phyloP scores from a whole-genome alignment of 352 stramenopile genomes.

The Globisporangium cystogenes region DNA sequence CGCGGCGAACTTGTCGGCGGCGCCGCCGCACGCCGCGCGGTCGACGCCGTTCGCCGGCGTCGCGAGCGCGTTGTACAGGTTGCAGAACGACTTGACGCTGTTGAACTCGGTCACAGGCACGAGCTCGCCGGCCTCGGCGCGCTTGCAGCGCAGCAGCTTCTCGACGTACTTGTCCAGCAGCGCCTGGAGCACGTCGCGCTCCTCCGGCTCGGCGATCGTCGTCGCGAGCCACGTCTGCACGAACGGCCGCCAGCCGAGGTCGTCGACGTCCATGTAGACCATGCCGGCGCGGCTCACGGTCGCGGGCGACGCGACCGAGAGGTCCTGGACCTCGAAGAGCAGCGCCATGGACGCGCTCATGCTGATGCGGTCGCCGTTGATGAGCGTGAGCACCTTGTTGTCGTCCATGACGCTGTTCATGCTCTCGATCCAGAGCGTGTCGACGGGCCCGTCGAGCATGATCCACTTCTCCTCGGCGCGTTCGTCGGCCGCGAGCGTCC shows the following conservation, averaged over 20 bases:
- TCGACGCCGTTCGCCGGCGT: slow-evolving; percentile 71
- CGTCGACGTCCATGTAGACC: slow-evolving; percentile 91
- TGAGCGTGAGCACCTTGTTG: slow-evolving; percentile 94
- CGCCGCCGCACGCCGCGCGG: slow-evolving; percentile 30
- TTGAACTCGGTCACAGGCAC: slow-evolving; percentile 81
- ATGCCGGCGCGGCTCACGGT: slow-evolving; percentile 92
- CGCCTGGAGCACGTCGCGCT: slow-evolving; percentile 55
- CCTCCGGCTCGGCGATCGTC: slow-evolving; percentile 52
- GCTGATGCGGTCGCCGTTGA: slow-evolving; percentile 84
- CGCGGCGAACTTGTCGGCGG: slow-evolving; percentile 51
- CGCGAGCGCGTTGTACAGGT: slow-evolving; percentile 76
- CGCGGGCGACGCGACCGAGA: slow-evolving; percentile 90
- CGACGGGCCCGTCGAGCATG: slow-evolving; percentile 82
- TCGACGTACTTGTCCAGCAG: slow-evolving; percentile 85
- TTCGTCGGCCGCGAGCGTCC: slow-evolving; percentile 67
- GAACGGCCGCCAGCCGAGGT: slow-evolving; percentile 77
- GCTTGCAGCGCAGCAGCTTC: slow-evolving; percentile 65
- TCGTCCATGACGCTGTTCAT: slow-evolving; percentile 93
- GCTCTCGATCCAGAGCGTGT: slow-evolving; percentile 92
- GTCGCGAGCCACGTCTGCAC: slow-evolving; percentile 71
- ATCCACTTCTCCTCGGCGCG: slow-evolving; percentile 86
- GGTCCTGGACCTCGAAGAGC: slow-evolving; percentile 94
- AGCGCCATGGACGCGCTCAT: slow-evolving; percentile 87
- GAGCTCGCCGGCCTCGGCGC: slow-evolving; percentile 56
- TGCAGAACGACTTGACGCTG: slow-evolving; percentile 80